phyloP scores from a whole-genome alignment of 768 basidiomycete genomes.

The Floccularia luteovirens region DNA sequence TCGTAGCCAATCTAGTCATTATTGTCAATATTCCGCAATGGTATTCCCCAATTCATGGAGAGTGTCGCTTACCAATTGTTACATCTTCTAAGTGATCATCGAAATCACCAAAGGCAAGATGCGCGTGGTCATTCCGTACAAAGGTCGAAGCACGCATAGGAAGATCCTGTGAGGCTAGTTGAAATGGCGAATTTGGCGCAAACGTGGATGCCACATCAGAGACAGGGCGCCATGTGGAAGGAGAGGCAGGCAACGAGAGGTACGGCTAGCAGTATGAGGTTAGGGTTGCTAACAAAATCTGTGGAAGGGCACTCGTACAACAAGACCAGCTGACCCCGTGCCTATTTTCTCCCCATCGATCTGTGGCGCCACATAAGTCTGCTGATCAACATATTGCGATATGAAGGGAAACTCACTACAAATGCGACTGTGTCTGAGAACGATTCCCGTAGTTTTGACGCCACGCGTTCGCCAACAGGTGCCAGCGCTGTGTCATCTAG shows the following conservation, averaged over 20 bases:
- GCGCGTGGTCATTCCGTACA: constrained; percentile 41
- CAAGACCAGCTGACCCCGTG: constrained; percentile 40
- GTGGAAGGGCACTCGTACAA: constrained; percentile 34
- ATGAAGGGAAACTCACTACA: constrained; percentile 57
- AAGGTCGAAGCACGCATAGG: constrained; percentile 40
- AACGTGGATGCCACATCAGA: constrained; percentile 32
- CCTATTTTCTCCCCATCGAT: constrained; percentile 56
- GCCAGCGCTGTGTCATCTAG: constrained; percentile 53
- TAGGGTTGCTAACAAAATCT: neutral
- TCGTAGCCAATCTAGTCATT: constrained; percentile 35
- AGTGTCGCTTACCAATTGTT: constrained; percentile 33
- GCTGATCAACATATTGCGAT: no score
- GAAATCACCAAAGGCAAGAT: constrained; percentile 66
- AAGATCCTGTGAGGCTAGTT: constrained; percentile 34
- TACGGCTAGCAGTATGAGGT: constrained; percentile 37
- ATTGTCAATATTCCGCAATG: neutral
- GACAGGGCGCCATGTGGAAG: constrained; percentile 42
- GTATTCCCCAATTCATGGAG: constrained; percentile 10
- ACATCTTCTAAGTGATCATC: constrained; percentile 80
- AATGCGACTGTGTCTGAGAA: constrained; percentile 62
- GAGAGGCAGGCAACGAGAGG: constrained; percentile 26
- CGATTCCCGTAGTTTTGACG: constrained; percentile 40
- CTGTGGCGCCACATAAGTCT: constrained; percentile 21
- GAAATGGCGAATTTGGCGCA: constrained; percentile 33
- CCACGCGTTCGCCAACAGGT: constrained; percentile 60